Evolutionary conservation across 2,329 filamentous ascomycete species (phyloP), one percentile per base, ranked within the genome.

Genomic region (Coniochaeta prunicola): DNA sequence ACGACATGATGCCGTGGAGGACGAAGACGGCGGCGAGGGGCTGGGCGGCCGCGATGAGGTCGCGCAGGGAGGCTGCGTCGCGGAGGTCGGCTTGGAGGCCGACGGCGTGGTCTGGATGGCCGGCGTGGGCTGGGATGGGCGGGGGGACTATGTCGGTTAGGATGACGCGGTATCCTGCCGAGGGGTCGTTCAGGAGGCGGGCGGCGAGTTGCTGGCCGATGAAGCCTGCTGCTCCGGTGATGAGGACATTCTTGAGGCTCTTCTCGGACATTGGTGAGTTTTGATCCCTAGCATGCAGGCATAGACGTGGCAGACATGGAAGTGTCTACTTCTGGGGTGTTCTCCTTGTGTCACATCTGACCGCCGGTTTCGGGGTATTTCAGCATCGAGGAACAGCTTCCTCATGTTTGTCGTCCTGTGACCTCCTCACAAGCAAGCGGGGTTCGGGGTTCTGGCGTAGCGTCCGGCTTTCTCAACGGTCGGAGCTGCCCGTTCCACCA

Each of bases 1-100:
- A 80, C 0, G 84, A 87, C 85, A 88, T 87, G 74, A 87, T 85
- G 62, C 85, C 85, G 70, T 88, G 85, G 68, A 88, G 82, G 64
- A 85, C 75, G 71, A 84, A 87, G 59, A 81, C 76, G 53, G 80
- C 79, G 60, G 79, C 74, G 3, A 84, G 72, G 1, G 78, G 76
- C 28, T 73, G 70, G 19, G 77, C 75, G 4, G 74, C 73, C 1
- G 69, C 67, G 15, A 83, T 74, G 1, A 86, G 75, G 15, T 61
- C 40, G 42, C 64, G 48, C 10, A 76, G 61, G 62, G 74, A 74
- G 19, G 60, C 58, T 0, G 66, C 60, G 54, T 71, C 67, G 58
- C 71, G 70, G 60, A 78, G 73, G 66, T 87, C 83, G 10, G 80
- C 78, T 28, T 76, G 75, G 48, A 84, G 61, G 38, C 74, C 71